Percentiles rank a stretch among this genome's conserved stretches.
phyloP scores from a whole-genome alignment of 1,284 basidiomycete species.

The Anthracocystis panici-leucophaei region DNA sequence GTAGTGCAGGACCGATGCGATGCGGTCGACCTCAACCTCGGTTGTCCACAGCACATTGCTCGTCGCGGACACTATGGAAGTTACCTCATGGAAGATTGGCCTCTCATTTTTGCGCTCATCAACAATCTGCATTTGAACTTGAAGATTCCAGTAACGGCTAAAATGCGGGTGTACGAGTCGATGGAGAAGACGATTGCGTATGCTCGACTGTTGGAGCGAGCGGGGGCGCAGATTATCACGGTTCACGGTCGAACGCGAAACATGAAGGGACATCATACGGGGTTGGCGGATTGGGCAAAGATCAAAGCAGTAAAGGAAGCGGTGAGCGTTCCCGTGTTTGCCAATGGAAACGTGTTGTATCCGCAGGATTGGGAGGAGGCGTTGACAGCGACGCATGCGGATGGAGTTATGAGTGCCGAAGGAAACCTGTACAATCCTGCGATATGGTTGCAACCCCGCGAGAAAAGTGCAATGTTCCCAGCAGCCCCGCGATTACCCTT shows the following conservation, averaged over 20 bases:
- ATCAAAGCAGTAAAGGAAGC: constrained; percentile 87
- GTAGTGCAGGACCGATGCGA: constrained; percentile 72
- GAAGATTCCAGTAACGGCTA: constrained; percentile 90
- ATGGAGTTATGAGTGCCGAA: constrained; percentile 95
- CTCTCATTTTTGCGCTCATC: constrained; percentile 72
- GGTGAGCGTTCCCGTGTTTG: constrained; percentile 91
- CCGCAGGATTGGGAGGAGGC: constrained; percentile 83
- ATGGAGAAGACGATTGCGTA: constrained; percentile 90
- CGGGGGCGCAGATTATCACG: constrained; percentile 93
- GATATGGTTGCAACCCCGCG: constrained; percentile 74
- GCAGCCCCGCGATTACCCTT: constrained; percentile 70
- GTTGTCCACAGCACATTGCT: constrained; percentile 94
- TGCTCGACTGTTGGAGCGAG: constrained; percentile 91
- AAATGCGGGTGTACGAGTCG: constrained; percentile 90
- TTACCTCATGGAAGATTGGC: constrained; percentile 95
- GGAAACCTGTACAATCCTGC: constrained; percentile 94
- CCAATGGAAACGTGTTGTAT: constrained; percentile 95
- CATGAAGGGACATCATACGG: constrained; percentile 83
- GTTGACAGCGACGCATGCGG: constrained; percentile 83
- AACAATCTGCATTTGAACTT: constrained; percentile 78
- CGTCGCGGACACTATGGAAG: constrained; percentile 86
- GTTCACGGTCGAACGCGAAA: constrained; percentile 92
- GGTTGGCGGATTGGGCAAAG: constrained; percentile 84
- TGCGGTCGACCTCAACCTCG: constrained; percentile 91
- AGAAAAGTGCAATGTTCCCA: constrained; percentile 39